Conservation (phyloP, 2,329 filamentous ascomycete species). For the Colletotrichum aenigma region DNA sequence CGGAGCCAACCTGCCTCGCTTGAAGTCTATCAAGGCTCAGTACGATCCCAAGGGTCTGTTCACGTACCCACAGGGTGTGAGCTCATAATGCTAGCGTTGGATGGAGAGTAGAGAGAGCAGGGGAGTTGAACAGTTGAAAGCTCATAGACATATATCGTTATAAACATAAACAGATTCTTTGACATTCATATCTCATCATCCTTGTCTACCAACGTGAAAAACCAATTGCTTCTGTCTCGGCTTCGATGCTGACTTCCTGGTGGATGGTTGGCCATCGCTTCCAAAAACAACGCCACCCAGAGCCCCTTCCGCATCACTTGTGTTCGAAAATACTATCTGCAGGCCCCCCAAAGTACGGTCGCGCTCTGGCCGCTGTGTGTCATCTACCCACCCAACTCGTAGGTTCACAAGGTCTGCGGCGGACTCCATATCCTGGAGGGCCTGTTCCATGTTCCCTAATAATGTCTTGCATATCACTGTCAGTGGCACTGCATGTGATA, state of each 20-base stretch:
- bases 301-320: neutral
- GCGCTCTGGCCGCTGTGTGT: neutral
- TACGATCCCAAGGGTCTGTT: constrained; percentile 46
- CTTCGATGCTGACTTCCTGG: neutral
- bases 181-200: neutral
- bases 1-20: constrained; percentile 37
- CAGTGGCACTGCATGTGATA: neutral
- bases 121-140: no score
- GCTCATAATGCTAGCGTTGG: neutral
- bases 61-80: constrained; percentile 38
- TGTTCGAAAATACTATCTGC: neutral
- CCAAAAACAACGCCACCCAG: neutral
- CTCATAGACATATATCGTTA: neutral
- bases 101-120: neutral
- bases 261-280: neutral
- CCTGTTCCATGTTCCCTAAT: neutral
- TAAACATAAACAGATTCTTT: neutral
- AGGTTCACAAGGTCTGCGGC: neutral
- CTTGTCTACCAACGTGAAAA: neutral
- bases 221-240: neutral
- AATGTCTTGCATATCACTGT: neutral
- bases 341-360: neutral
- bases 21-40: constrained; percentile 42
- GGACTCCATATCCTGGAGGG: neutral
- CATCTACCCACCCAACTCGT: neutral